phyloP scores from a whole-genome alignment of 208 protist species.

The Naegleria fowleri region DNA sequence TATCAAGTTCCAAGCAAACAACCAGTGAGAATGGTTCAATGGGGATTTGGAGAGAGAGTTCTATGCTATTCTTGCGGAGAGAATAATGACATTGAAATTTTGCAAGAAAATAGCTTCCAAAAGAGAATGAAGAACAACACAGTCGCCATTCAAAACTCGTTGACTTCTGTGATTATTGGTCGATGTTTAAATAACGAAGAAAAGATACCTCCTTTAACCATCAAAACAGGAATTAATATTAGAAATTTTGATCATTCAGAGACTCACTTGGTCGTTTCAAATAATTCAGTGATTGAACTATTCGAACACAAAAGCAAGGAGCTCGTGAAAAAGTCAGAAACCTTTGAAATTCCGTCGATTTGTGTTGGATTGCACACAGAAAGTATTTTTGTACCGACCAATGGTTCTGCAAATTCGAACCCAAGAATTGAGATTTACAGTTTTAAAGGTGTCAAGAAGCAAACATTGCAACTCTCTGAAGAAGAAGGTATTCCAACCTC shows the following conservation, averaged over 20 bases:
- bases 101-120: constrained; percentile 13
- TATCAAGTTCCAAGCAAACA: background rate
- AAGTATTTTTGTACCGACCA: constrained; percentile 71
- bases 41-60: background rate
- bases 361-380: constrained; percentile 71
- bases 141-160: background rate
- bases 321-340: background rate
- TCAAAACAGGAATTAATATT: constrained; percentile 16
- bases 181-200: background rate
- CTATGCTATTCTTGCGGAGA: background rate
- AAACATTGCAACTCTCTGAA: constrained; percentile 73
- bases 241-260: background rate
- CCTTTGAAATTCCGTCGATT: constrained; percentile 42
- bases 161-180: background rate
- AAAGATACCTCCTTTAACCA: background rate
- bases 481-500: constrained; percentile 65
- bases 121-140: background rate
- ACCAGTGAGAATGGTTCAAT: background rate
- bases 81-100: background rate
- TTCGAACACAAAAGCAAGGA: constrained; percentile 47
- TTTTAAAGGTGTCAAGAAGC: constrained; percentile 64
- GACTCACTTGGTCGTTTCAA: background rate
- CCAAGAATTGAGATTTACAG: constrained; percentile 64
- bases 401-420: constrained; percentile 28
- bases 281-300: background rate